Conservation (phyloP, 2,329 filamentous ascomycete genomes). For the Xylaria sp. region DNA sequence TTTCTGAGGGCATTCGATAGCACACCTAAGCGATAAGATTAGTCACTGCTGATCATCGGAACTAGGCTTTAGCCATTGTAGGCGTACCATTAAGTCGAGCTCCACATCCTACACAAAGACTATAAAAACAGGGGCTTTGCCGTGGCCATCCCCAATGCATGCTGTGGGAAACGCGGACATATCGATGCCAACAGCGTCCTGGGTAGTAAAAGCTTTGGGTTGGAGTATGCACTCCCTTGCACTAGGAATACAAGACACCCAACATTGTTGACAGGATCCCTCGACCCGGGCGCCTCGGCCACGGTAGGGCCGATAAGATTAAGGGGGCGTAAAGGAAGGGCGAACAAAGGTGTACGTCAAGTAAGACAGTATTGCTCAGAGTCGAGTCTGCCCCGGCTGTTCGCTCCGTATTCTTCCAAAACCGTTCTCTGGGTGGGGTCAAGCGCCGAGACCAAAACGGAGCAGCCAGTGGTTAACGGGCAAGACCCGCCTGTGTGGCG, state of each 20-base stretch:
- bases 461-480: constrained; percentile 27
- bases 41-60: not conserved
- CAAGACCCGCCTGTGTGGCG: constrained; percentile 29
- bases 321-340: not conserved
- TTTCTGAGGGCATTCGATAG: constrained; percentile 4
- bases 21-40: constrained; percentile 1
- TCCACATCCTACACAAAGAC: not conserved
- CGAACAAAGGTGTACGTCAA: constrained; percentile 1
- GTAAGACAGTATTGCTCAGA: constrained; percentile 10
- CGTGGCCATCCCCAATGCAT: constrained; percentile 1
- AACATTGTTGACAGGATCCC: constrained; percentile 7
- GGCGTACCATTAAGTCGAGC: not conserved
- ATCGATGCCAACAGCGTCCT: not conserved
- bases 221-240: constrained; percentile 9
- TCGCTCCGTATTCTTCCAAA: constrained; percentile 15
- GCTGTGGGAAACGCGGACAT: not conserved
- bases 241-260: constrained; percentile 8
- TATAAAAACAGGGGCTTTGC: not conserved
- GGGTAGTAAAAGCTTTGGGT: too few relatives aligned
- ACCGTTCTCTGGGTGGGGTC: constrained; percentile 11
- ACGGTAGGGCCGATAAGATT: constrained; percentile 12
- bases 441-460: constrained; percentile 26
- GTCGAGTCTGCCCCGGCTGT: constrained; percentile 11
- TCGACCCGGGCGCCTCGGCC: constrained; percentile 5
- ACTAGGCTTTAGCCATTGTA: not conserved